phyloP scores from a whole-genome alignment of 2,329 filamentous ascomycete genomes.

The Dactylellina parvicollis region DNA sequence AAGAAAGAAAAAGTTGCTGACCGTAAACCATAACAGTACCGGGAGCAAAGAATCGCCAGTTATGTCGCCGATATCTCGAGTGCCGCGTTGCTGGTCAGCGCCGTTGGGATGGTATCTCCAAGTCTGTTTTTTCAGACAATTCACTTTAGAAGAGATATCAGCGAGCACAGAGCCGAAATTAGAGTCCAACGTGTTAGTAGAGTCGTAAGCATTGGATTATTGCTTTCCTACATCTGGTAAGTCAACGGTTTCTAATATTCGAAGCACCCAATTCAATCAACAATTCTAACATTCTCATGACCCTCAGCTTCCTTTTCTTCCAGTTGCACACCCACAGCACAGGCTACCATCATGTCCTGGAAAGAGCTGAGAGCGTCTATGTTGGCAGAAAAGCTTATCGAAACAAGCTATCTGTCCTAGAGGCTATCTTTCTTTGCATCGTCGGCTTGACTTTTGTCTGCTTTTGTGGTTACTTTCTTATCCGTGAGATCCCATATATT shows the following conservation, averaged over 20 bases:
- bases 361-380: constrained; percentile 28
- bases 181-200: constrained; percentile 33
- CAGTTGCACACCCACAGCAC: constrained; percentile 26
- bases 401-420: constrained; percentile 24
- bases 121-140: constrained; percentile 51
- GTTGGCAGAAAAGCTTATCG: constrained; percentile 21
- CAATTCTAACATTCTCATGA: constrained; percentile 62
- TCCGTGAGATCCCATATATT: constrained; percentile 18
- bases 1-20: neutral
- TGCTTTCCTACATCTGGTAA: constrained; percentile 43
- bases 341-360: constrained; percentile 24
- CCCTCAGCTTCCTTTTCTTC: constrained; percentile 49
- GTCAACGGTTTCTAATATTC: constrained; percentile 58
- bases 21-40: constrained; percentile 2
- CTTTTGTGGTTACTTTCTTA: constrained; percentile 21
- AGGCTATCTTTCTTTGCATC: constrained; percentile 12
- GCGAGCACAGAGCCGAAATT: constrained; percentile 5
- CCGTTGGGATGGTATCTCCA: constrained; percentile 36
- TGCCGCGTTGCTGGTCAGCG: constrained; percentile 47
- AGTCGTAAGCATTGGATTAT: constrained; percentile 42
- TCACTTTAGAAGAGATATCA: constrained; percentile 26
- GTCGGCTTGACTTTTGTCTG: constrained; percentile 23
- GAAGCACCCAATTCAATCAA: constrained; percentile 56
- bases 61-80: constrained; percentile 45
- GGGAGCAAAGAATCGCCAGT: constrained; percentile 42